Percentiles rank a stretch among this genome's conserved stretches.
phyloP scores from a whole-genome alignment of 2,329 filamentous ascomycete species.

The Trichophyton rubrum region DNA sequence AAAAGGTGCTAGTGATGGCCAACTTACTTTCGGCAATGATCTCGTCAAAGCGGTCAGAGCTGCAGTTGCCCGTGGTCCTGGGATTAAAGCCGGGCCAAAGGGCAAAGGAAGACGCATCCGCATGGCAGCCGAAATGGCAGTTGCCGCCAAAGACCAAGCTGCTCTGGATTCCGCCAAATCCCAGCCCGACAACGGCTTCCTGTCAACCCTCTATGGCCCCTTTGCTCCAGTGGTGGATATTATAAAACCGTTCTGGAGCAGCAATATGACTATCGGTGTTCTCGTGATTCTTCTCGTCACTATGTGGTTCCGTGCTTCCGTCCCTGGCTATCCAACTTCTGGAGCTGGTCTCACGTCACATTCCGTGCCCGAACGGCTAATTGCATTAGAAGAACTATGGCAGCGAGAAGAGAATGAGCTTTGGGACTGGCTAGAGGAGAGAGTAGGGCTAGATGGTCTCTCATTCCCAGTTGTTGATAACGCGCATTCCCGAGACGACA shows the following conservation, averaged over 20 bases:
- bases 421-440: constrained; percentile 87
- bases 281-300: constrained; percentile 61
- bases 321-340: constrained; percentile 24
- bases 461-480: constrained; percentile 25
- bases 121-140: constrained; percentile 31
- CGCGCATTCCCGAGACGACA: constrained; percentile 23
- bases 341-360: constrained; percentile 30
- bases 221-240: constrained; percentile 59
- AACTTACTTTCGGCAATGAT: constrained; percentile 69
- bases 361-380: constrained; percentile 51
- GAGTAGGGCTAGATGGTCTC: constrained; percentile 57
- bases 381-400: constrained; percentile 92
- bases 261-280: constrained; percentile 65
- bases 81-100: constrained; percentile 39
- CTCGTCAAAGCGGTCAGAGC: constrained; percentile 61
- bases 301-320: constrained; percentile 51
- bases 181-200: constrained; percentile 54
- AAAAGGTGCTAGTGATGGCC: constrained; percentile 85
- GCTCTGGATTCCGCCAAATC: constrained; percentile 27
- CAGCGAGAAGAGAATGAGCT: constrained; percentile 71
- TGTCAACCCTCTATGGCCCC: constrained; percentile 64
- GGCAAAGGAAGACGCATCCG: constrained; percentile 50
- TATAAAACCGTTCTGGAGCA: constrained; percentile 56
- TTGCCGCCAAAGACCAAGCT: constrained; percentile 35
- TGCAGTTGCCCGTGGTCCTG: constrained; percentile 49